phyloP scores from a whole-genome alignment of 192 early-diverging fungal species.

The Thoreauomyces humboldtii region DNA sequence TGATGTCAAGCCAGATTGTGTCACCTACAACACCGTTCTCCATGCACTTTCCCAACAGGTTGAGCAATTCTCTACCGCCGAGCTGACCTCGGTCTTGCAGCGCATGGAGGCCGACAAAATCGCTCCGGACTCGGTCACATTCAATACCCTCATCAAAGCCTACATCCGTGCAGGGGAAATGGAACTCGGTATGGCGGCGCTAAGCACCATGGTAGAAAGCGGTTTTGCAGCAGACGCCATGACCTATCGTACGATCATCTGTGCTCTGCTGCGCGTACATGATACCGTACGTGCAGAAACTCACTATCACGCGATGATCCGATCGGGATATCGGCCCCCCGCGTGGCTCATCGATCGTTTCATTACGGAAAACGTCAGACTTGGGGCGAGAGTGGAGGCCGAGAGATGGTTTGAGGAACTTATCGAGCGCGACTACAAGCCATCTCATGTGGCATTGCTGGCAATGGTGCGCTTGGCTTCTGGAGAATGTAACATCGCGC shows the following conservation, averaged over 20 bases:
- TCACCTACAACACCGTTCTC: slow-evolving; percentile 23
- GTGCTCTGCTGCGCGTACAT: slow-evolving; percentile 1
- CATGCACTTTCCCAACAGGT: not conserved
- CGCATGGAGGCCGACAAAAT: slow-evolving; percentile 16
- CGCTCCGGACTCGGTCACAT: slow-evolving; percentile 30
- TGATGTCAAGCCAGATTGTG: slow-evolving; percentile 4
- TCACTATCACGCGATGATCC: slow-evolving; percentile 25
- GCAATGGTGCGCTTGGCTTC: slow-evolving; percentile 5
- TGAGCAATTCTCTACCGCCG: not conserved
- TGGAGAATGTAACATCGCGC: not conserved
- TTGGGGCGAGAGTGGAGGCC: not conserved
- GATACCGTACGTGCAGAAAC: slow-evolving; percentile 15
- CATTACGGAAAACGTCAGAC: not conserved
- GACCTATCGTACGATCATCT: slow-evolving; percentile 22
- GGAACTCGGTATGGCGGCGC: slow-evolving; percentile 17
- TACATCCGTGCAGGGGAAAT: slow-evolving; percentile 23
- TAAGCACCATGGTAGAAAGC: slow-evolving; percentile 19
- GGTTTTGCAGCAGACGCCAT: slow-evolving; percentile 16
- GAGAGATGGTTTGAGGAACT: slow-evolving; percentile 16
- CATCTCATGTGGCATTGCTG: not conserved
- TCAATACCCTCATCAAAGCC: slow-evolving; percentile 29
- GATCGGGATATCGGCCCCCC: slow-evolving; percentile 6
- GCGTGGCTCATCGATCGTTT: slow-evolving; percentile 6
- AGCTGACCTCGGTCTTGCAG: not conserved
- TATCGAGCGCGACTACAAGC: not conserved